Conservation (phyloP, 768 basidiomycete species). For the Tricholoma terreum region DNA sequence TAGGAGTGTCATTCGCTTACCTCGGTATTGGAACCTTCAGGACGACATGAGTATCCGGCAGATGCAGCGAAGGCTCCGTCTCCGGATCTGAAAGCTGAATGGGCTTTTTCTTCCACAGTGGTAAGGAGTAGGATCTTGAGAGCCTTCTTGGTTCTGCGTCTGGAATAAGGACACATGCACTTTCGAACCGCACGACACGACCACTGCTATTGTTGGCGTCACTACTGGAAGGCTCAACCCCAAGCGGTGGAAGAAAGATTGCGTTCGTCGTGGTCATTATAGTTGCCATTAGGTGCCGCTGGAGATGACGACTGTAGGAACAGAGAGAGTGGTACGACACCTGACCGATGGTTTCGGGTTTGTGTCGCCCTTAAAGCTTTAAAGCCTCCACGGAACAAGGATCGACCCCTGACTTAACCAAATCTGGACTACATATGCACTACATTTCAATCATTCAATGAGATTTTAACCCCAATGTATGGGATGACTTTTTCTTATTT, state of each 20-base stretch:
- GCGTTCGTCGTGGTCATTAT: constrained; percentile 13
- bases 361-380: too few relatives aligned
- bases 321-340: not conserved
- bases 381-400: too few relatives aligned
- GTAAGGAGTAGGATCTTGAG: constrained; percentile 66
- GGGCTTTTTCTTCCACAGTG: constrained; percentile 53
- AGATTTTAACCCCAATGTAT: too few relatives aligned
- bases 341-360: not conserved
- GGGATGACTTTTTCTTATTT: too few relatives aligned
- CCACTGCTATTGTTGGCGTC: constrained; percentile 16
- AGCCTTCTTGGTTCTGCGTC: constrained; percentile 53
- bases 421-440: too few relatives aligned
- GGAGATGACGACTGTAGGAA: not conserved
- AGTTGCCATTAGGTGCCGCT: constrained; percentile 7
- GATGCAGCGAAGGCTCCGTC: constrained; percentile 19
- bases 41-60: constrained; percentile 42
- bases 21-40: constrained; percentile 63
- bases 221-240: constrained; percentile 1
- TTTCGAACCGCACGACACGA: constrained; percentile 63
- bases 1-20: constrained; percentile 29
- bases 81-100: constrained; percentile 21
- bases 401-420: too few relatives aligned
- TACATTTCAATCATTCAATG: too few relatives aligned
- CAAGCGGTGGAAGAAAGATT: constrained; percentile 4
- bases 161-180: constrained; percentile 74